Conservation (phyloP, 2,329 filamentous ascomycete genomes). For the Fusarium miscanthi region DNA sequence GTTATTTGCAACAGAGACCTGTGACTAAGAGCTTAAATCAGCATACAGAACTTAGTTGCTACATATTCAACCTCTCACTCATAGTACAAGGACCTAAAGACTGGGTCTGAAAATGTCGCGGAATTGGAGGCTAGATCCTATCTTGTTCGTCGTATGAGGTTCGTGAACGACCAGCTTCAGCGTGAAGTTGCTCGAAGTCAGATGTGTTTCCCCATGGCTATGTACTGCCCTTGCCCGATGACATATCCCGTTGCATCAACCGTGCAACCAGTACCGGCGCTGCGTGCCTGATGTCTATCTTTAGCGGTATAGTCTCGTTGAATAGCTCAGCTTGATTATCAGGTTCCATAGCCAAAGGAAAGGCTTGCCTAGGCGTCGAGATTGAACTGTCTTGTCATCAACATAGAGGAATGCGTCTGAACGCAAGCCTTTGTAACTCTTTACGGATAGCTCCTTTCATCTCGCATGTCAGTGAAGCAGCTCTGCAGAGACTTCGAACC, state of each 20-base stretch:
- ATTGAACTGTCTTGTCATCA: not conserved
- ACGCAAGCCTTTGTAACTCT: fast-evolving
- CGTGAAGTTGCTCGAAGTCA: not conserved
- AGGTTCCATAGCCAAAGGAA: not conserved
- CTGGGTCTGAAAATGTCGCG: no score
- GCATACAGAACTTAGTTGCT: no score
- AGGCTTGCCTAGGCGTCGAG: fast-evolving
- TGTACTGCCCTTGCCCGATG: not conserved
- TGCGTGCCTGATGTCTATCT: not conserved
- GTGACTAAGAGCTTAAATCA: no score
- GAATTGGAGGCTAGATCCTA: not conserved
- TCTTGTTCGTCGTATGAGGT: not conserved
- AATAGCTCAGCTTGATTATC: not conserved
- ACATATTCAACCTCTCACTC: constrained; percentile 25
- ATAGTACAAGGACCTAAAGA: constrained; percentile 45
- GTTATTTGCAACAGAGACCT: no score
- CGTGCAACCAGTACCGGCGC: not conserved
- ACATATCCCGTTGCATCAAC: not conserved
- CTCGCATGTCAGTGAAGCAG: not conserved
- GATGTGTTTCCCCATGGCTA: not conserved
- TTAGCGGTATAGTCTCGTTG: fast-evolving
- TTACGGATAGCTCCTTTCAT: not conserved
- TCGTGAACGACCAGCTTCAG: not conserved
- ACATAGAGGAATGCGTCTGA: not conserved
- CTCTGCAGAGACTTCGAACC: not conserved